Conservation (phyloP, 768 basidiomycete species). For the Serendipita sp. region DNA sequence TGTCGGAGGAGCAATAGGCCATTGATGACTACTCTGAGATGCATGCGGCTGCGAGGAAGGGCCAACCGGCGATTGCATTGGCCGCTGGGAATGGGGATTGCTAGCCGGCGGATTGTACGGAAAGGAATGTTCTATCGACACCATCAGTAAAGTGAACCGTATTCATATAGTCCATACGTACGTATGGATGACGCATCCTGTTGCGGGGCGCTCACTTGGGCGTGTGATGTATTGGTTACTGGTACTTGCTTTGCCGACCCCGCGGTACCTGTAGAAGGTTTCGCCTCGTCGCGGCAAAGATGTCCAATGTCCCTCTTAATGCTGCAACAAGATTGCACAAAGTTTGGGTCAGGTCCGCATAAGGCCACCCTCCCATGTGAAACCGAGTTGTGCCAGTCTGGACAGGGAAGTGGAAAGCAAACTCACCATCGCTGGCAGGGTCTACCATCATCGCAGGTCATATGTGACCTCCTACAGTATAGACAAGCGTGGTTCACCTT, state of each 20-base stretch:
- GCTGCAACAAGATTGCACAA: slow-evolving; percentile 26
- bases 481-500: slow-evolving; percentile 90
- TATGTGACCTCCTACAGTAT: slow-evolving; percentile 39
- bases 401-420: slow-evolving; percentile 5
- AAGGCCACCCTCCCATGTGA: slow-evolving; percentile 7
- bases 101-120: too few relatives aligned
- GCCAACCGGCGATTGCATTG: slow-evolving; percentile 17
- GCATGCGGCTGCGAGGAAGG: too few relatives aligned
- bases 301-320: slow-evolving; percentile 96
- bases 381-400: slow-evolving; percentile 5
- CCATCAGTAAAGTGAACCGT: too few relatives aligned
- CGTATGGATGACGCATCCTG: too few relatives aligned
- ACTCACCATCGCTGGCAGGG: slow-evolving; percentile 89
- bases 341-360: slow-evolving; percentile 7
- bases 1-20: background rate
- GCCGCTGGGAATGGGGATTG: too few relatives aligned
- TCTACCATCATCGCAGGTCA: slow-evolving; percentile 16
- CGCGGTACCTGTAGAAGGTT: slow-evolving; percentile 7
- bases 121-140: too few relatives aligned
- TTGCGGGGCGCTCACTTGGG: too few relatives aligned
- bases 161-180: too few relatives aligned
- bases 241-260: too few relatives aligned
- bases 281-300: slow-evolving; percentile 76
- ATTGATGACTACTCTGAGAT: too few relatives aligned
- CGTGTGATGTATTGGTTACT: too few relatives aligned